These are phyloP conservation scores for Zygoascus flipseniorum DNA, from an alignment of 805 yeast genomes.

Conservation along the genomic window DNA sequence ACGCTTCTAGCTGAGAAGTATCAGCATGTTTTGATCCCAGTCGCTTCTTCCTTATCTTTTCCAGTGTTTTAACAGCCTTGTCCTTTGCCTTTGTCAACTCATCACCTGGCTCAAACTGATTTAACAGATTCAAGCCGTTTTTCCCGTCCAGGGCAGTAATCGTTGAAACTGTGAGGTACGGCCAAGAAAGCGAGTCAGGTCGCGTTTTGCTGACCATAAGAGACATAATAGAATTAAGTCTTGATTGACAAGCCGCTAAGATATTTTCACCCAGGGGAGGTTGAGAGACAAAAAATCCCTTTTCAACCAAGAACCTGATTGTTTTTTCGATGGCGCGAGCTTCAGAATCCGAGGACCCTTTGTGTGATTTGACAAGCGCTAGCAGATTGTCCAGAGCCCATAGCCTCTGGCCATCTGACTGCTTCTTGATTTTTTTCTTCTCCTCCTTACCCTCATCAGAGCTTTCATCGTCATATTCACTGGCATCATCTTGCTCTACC, in stretches of 20 bases:
- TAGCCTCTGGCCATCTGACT: conserved; percentile 31
- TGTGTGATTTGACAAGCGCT: conserved; percentile 30
- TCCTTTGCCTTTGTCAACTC: conserved; percentile 36
- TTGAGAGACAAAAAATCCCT: conserved; percentile 34
- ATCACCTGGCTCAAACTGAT: conserved; percentile 48
- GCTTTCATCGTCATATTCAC: conserved; percentile 8
- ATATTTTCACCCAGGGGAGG: conserved; percentile 16
- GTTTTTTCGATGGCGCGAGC: conserved; percentile 9
- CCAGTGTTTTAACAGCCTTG: conserved; percentile 43
- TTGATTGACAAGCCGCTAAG: conserved; percentile 25
- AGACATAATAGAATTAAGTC: conserved; percentile 60
- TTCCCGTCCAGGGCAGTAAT: conserved; percentile 15
- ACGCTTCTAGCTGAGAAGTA: conserved; percentile 44
- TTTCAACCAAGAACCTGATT: conserved; percentile 32
- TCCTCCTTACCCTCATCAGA: conserved; percentile 3
- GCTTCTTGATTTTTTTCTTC: conserved; percentile 4
- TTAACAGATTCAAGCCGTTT: conserved; percentile 21
- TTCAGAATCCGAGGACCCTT: background rate
- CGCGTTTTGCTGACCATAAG: conserved; percentile 42
- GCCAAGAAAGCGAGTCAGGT: conserved; percentile 48
- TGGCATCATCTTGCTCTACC: conserved; percentile 8
- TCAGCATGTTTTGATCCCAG: conserved; percentile 30
- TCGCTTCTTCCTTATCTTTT: conserved; percentile 33
- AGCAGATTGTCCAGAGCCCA: conserved; percentile 57
- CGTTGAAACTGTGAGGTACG: conserved; percentile 29